Evolutionary conservation across 2,329 filamentous ascomycete species (phyloP), one percentile per base, ranked within the genome.

Genomic region (Aspergillus phoenicis): DNA sequence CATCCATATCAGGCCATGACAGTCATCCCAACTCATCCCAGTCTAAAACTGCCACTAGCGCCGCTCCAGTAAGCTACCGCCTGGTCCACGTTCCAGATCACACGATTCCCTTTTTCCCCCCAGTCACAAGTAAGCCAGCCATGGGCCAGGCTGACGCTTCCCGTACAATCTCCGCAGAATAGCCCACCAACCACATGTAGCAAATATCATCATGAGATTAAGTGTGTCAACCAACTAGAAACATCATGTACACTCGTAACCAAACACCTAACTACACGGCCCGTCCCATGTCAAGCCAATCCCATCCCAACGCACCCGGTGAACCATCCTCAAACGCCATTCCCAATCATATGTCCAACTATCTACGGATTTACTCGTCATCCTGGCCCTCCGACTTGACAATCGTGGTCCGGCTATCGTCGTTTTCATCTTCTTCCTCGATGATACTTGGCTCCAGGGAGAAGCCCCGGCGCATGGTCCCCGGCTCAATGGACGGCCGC

Each of bases 391-490:
- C 73, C 5, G 71, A 68, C 59, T 76, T 75, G 55, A 75, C 71
- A 20, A 73, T 61, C 15, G 73, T 75, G 36, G 62, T 68, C 33
- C 69, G 66, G 54, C 73, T 76, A 45, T 72, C 70, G 22, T 77
- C 73, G 17, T 75, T 73, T 64, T 78, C 75, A 48, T 78, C 75
- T 30, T 76, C 75, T 49, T 78, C 73, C 62, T 53, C 52, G 13
- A 75, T 69, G 8, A 77, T 74, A 58, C 74, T 77, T 15, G 72
- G 73, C 52, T 79, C 73, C 8, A 75, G 63, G 1, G 71, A 70
- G 17, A 75, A 62, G 17, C 66, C 62, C 10, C 70, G 70, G 24
- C 69, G 66, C 22, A 64, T 59, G 13, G 62, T 48, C 11, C 63
- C 64, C 15, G 66, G 72, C 55, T 73, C 70, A 13, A 75, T 68